Conservation (phyloP, 331 rosid genomes). For the Malus hybrid region DNA sequence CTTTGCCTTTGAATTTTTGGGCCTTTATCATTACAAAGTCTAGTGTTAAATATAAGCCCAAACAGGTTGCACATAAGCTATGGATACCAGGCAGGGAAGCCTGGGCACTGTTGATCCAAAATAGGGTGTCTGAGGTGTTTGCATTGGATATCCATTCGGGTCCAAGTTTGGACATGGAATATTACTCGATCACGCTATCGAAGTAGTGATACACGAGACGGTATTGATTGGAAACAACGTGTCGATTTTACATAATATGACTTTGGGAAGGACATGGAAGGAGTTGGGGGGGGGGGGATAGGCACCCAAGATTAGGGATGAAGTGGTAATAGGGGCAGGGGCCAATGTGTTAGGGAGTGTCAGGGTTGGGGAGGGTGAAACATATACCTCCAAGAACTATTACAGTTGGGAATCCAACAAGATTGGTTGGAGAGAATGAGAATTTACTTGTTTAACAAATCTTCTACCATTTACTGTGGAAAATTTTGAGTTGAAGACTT, state of each 20-base stretch:
- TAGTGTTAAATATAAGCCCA: no score
- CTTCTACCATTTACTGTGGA: not conserved
- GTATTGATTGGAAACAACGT: conserved; percentile 55
- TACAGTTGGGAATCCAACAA: conserved; percentile 61
- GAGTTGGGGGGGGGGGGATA: conserved; percentile 45
- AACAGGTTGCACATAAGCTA: conserved; percentile 30
- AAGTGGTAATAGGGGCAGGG: conserved; percentile 63
- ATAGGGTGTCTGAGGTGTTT: conserved; percentile 50
- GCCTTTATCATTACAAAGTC: no score
- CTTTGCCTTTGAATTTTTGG: no score
- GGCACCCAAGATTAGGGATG: conserved; percentile 67
- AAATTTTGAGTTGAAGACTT: not conserved
- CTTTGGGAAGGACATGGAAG: conserved; percentile 51
- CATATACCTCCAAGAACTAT: conserved; percentile 37
- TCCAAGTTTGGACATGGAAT: conserved; percentile 48
- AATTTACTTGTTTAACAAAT: not conserved
- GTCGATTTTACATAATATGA: conserved; percentile 45
- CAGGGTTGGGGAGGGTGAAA: conserved; percentile 46
- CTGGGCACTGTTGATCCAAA: conserved; percentile 45
- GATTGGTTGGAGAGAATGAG: conserved; percentile 43
- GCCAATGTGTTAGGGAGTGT: conserved; percentile 56
- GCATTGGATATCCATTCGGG: conserved; percentile 58
- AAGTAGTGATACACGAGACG: conserved; percentile 47
- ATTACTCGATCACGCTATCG: conserved; percentile 57
- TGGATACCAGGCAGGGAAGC: conserved; percentile 42